Evolutionary conservation across 805 yeast species (phyloP).

Genomic region (Starmerella khaoyaiensis): DNA sequence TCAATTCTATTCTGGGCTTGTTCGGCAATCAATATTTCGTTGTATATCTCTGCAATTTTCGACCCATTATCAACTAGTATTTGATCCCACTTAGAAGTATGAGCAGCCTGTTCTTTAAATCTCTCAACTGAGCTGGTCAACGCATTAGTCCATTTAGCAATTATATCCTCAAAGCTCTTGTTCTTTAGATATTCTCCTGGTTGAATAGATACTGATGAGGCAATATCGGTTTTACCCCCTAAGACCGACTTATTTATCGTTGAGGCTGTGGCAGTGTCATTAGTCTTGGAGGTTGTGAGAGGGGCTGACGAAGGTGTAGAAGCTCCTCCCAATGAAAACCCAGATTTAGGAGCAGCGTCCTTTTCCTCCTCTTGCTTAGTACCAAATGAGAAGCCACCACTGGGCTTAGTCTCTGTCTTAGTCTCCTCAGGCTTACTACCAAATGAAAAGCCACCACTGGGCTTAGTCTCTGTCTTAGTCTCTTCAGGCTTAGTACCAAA

Average conservation of each 20-base stretch:
- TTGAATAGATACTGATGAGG: slow-evolving; percentile 27
- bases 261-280: not conserved
- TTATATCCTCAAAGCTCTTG: slow-evolving; percentile 83
- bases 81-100: slow-evolving; percentile 76
- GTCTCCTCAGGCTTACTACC: too few relatives aligned
- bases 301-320: not conserved
- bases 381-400: too few relatives aligned
- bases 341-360: too few relatives aligned
- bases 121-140: slow-evolving; percentile 57
- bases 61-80: slow-evolving; percentile 74
- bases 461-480: too few relatives aligned
- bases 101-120: slow-evolving; percentile 61
- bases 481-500: too few relatives aligned
- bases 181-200: slow-evolving; percentile 52
- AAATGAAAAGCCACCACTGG: too few relatives aligned
- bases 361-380: too few relatives aligned
- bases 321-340: not conserved
- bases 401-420: too few relatives aligned
- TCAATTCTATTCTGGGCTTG: slow-evolving; percentile 75
- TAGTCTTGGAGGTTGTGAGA: not conserved
- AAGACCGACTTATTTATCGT: not conserved
- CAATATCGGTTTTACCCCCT: slow-evolving; percentile 4
- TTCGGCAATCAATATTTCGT: slow-evolving; percentile 70
- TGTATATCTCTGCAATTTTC: slow-evolving; percentile 62
- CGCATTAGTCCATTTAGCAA: slow-evolving; percentile 86